These are phyloP conservation scores for Annulohypoxylon nitens DNA, from an alignment of 495 filamentous ascomycete genomes.

Conservation along the genomic window DNA sequence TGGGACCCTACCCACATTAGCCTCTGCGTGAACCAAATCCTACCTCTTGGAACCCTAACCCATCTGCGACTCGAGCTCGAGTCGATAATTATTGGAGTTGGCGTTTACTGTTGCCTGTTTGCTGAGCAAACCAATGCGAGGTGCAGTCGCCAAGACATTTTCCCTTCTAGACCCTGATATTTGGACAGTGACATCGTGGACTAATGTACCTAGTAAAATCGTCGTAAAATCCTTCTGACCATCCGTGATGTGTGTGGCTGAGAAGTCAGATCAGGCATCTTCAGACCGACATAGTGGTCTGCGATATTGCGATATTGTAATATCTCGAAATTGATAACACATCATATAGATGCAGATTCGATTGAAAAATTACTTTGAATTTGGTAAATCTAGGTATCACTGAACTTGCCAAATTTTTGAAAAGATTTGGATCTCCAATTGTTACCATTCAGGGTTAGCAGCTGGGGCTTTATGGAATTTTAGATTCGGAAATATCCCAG, in stretches of 20 bases:
- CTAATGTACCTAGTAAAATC: not conserved
- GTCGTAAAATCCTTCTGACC: not conserved
- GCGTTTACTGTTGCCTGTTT: not conserved
- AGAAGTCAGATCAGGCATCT: not conserved
- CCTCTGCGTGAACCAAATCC: not conserved
- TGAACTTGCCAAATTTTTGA: not conserved
- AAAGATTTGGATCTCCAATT: constrained; percentile 1
- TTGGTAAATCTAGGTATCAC: not conserved
- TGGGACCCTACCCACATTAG: not conserved
- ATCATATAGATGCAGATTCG: too few relatives aligned
- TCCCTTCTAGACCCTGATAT: not conserved
- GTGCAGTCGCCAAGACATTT: not conserved
- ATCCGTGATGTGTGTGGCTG: not conserved
- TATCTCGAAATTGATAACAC: not conserved
- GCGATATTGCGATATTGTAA: not conserved
- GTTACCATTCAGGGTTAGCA: not conserved
- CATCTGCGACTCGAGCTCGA: not conserved
- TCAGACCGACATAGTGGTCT: not conserved
- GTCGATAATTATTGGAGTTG: not conserved
- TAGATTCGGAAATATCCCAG: not conserved
- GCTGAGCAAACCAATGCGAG: not conserved
- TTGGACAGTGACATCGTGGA: not conserved
- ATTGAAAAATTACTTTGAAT: too few relatives aligned
- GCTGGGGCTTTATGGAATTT: not conserved
- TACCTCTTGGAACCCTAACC: constrained; percentile 1